These are phyloP conservation scores for Aspergillus wentii DNA, from an alignment of 495 filamentous ascomycete species.

Conservation along the genomic window DNA sequence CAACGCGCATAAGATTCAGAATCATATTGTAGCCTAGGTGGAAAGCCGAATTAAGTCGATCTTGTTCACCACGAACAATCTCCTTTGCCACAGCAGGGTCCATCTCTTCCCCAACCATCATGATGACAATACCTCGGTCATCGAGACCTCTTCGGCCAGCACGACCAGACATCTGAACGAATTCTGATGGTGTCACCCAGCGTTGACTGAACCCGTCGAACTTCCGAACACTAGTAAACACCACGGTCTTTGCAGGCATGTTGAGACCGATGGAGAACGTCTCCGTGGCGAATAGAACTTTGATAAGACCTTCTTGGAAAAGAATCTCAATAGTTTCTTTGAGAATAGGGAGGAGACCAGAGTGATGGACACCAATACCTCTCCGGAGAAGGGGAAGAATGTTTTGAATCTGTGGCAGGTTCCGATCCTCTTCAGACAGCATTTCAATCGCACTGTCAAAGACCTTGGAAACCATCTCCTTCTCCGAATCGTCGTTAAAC, in stretches of 20 bases:
- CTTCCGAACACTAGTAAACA: constrained; percentile 94
- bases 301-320: constrained; percentile 97
- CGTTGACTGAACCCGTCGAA: constrained; percentile 80
- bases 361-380: constrained; percentile 96
- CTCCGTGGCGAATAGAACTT: constrained; percentile 95
- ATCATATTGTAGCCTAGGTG: constrained; percentile 99
- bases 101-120: constrained; percentile 98
- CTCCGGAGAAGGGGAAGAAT: constrained; percentile 84
- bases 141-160: constrained; percentile 95
- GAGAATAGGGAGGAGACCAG: constrained; percentile 87
- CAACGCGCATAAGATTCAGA: constrained; percentile 89
- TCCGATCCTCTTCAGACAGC: constrained; percentile 84
- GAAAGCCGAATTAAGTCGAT: constrained; percentile 95
- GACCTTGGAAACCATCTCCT: constrained; percentile 89
- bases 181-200: constrained; percentile 92
- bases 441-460: constrained; percentile 86
- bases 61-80: constrained; percentile 93
- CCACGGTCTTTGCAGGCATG: constrained; percentile 98
- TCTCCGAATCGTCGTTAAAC: constrained; percentile 98
- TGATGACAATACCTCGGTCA: constrained; percentile 97
- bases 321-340: constrained; percentile 99
- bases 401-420: constrained; percentile 83
- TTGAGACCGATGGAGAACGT: constrained; percentile 98
- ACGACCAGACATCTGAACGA: constrained; percentile 97
- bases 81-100: constrained; percentile 89